phyloP scores from a whole-genome alignment of 257 asterid species.

The Ligustrum vulgare region DNA sequence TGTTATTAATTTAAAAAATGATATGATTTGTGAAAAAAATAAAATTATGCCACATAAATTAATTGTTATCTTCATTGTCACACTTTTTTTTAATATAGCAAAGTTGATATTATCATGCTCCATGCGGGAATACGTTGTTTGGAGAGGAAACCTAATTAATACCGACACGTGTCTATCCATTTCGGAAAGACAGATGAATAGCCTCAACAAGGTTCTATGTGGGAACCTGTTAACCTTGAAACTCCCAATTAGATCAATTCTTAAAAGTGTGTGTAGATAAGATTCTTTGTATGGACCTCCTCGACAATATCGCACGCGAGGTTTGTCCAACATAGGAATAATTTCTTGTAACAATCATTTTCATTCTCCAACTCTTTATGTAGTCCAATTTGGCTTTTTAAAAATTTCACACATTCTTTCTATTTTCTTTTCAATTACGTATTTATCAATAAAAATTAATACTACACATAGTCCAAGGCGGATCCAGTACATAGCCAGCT shows the following conservation, averaged over 20 bases:
- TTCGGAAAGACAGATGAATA: slow-evolving; percentile 6
- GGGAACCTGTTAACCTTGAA: slow-evolving; percentile 14
- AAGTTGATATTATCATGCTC: too few relatives aligned
- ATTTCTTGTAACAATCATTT: not conserved
- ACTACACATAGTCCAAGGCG: too few relatives aligned
- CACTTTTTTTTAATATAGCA: too few relatives aligned
- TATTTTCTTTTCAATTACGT: too few relatives aligned
- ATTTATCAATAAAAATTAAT: too few relatives aligned
- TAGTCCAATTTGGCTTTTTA: too few relatives aligned
- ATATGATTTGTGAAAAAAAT: too few relatives aligned
- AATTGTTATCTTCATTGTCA: too few relatives aligned
- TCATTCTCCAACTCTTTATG: not conserved
- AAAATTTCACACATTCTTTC: too few relatives aligned
- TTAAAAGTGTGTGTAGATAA: not conserved
- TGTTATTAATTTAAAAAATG: too few relatives aligned
- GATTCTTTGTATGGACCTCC: not conserved
- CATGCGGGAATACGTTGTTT: not conserved
- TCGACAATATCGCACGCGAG: not conserved
- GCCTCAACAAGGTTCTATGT: not conserved
- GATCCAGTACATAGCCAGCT: too few relatives aligned
- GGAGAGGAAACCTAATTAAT: not conserved
- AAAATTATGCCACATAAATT: too few relatives aligned
- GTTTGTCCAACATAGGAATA: not conserved
- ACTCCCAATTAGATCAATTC: slow-evolving; percentile 15
- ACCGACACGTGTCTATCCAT: slow-evolving; percentile 21